Base-by-base conservation (phyloP, 108 stramenopile species). In the Mediolabrus comicus region DNA sequence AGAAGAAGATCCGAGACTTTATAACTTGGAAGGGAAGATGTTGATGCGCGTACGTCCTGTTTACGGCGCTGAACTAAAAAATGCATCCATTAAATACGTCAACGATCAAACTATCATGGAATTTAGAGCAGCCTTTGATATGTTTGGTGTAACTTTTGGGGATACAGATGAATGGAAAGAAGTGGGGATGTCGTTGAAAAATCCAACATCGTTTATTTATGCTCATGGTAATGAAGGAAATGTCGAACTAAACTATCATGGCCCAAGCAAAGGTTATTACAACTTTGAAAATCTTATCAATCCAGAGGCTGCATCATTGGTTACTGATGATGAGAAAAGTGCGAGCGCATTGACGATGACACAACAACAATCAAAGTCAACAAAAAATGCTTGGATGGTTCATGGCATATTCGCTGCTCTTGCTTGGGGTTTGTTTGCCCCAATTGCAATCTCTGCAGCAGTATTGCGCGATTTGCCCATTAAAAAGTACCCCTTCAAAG, bases 151-250 rank as follows among this genome's bases (percentile, higher is more conserved):
- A 55, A 41, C 55, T 26, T 54, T 55, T 13, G 64, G 36, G 22
- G n/a, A 59, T 3, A 66, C 38, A 29, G 34, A 46, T 24, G 69
- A 66, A 59, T 51, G 51, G 4, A n/a, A 49, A 22, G 19, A 22
- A 22, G 25, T 35, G 36, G 64, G 64, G 0, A 65, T 78, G 14
- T 49, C 59, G 1, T 53, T 78, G 51, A 30, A 53, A 1, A 62
- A 39, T n/a, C 43, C 51, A 22, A 59, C 65, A 0, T 32, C 64
- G 0, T 78, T 78, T 26, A 71, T 71, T 28, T 78, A 69, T 65
- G 64, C 77, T 36, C 77, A 78, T 33, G 77, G 77, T 11, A 71
- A 70, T 9, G 77, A 78, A 55, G 77, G 77, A 35, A 49, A 71
- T 26, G 34, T 59, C 24, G 59, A 43, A 24, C 30, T 78, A 41